Evolutionary conservation across 2,329 filamentous ascomycete genomes (phyloP).

Genomic region (Ophiostoma sp.): DNA sequence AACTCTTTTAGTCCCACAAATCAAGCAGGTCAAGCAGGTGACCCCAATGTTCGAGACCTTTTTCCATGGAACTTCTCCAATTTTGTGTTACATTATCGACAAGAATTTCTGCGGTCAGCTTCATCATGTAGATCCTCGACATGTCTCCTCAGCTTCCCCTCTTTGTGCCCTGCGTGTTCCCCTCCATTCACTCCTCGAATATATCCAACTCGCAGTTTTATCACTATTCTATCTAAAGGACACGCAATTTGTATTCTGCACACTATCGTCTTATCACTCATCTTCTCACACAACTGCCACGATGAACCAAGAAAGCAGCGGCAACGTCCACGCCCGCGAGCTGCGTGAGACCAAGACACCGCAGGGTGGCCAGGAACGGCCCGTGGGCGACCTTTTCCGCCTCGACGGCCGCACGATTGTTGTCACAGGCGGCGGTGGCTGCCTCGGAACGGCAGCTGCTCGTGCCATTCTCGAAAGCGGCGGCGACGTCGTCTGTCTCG

Average conservation of each 20-base stretch:
- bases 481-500: constrained; percentile 38
- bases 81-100: not conserved
- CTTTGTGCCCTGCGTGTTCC: not conserved
- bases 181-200: not conserved
- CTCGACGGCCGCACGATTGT: not conserved
- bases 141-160: not conserved
- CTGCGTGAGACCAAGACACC: not conserved
- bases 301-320: not conserved
- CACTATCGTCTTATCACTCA: too few species aligned
- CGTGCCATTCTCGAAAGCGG: constrained; percentile 35
- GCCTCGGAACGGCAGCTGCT: constrained; percentile 31
- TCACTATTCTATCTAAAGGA: too few species aligned
- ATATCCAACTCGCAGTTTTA: too few species aligned
- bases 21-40: not conserved
- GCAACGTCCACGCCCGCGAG: not conserved
- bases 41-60: not conserved
- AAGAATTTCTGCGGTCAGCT: not conserved
- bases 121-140: not conserved
- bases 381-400: not conserved
- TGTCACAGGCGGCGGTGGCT: constrained; percentile 34
- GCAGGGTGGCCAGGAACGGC: not conserved
- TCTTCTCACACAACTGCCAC: not conserved
- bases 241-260: too few species aligned
- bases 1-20: not conserved
- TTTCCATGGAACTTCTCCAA: not conserved